A percentile compares a stretch with the other conserved stretches of the same genome.
These are phyloP conservation scores for Magnusiomyces magnusii DNA, from an alignment of 1,139 yeast genomes.

Conservation along the genomic window DNA sequence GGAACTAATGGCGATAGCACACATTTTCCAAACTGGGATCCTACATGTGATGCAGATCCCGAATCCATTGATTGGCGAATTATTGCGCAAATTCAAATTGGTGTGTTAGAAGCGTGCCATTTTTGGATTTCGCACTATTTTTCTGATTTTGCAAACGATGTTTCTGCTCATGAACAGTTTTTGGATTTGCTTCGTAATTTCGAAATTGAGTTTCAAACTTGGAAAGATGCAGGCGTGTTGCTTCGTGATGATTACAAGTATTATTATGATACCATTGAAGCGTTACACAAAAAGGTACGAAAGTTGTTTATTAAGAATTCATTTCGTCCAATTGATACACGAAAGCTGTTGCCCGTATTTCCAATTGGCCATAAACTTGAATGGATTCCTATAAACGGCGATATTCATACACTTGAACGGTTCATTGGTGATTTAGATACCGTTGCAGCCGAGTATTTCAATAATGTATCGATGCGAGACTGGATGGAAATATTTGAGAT, in stretches of 20 bases:
- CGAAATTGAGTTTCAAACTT: constrained; percentile 63
- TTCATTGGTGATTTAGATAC: constrained; percentile 60
- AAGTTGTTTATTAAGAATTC: constrained; percentile 69
- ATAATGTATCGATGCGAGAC: constrained; percentile 56
- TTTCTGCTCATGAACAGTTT: constrained; percentile 52
- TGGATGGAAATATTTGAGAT: constrained; percentile 76
- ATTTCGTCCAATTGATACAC: constrained; percentile 56
- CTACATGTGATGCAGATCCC: constrained; percentile 29
- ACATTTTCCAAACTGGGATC: constrained; percentile 36
- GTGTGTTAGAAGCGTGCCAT: constrained; percentile 69
- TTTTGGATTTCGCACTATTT: constrained; percentile 68
- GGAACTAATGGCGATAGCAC: constrained; percentile 17
- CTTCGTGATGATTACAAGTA: constrained; percentile 30
- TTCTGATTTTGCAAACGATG: constrained; percentile 64
- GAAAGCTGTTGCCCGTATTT: constrained; percentile 24
- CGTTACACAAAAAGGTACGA: constrained; percentile 59
- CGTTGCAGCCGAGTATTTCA: constrained; percentile 52
- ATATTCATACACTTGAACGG: constrained; percentile 37
- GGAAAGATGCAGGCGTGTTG: constrained; percentile 39
- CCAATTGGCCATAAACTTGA: constrained; percentile 23
- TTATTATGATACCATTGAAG: constrained; percentile 38
- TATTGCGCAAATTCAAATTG: constrained; percentile 68
- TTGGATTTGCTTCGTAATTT: constrained; percentile 60
- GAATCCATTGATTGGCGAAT: constrained; percentile 44
- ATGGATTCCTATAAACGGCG: constrained; percentile 22